Evolutionary conservation across 2,329 filamentous ascomycete species (phyloP).

Genomic region (Claviceps sorghi): DNA sequence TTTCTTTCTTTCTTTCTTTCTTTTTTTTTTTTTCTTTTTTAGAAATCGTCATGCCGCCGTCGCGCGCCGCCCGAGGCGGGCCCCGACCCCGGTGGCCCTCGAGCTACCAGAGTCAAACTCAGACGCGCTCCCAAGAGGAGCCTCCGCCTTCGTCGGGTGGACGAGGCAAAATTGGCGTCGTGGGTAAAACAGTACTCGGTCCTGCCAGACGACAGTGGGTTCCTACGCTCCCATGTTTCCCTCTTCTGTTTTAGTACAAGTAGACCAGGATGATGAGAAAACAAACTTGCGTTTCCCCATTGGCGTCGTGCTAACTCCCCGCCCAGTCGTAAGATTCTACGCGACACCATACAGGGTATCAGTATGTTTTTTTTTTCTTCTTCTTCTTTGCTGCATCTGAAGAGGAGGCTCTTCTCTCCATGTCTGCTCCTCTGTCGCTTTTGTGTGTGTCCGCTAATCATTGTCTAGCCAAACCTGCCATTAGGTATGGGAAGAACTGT

Average conservation of each 20-base stretch:
- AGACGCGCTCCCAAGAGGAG: not conserved
- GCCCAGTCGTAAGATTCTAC: conserved; percentile 8
- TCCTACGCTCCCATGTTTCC: not conserved
- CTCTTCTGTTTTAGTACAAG: not conserved
- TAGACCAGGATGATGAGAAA: not conserved
- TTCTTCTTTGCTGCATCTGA: not conserved
- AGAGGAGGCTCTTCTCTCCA: not conserved
- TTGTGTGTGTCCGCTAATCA: not conserved
- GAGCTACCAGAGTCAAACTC: not conserved
- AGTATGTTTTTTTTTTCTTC: conserved; percentile 3
- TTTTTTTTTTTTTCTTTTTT: not conserved
- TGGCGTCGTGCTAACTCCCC: not conserved
- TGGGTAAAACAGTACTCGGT: conserved; percentile 3
- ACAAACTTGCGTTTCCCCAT: not conserved
- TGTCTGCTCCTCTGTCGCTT: not conserved
- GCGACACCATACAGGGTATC: conserved; percentile 8
- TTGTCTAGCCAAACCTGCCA: conserved; percentile 3
- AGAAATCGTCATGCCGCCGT: not conserved
- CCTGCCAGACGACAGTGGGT: conserved; percentile 2
- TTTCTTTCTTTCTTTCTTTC: too few relatives aligned
- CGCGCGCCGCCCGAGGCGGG: not conserved
- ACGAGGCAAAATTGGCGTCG: not conserved
- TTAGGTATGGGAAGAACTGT: not conserved
- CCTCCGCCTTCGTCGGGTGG: not conserved
- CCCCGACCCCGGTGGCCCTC: not conserved